phyloP scores from a whole-genome alignment of 768 basidiomycete species.

The Lentinula sp. region DNA sequence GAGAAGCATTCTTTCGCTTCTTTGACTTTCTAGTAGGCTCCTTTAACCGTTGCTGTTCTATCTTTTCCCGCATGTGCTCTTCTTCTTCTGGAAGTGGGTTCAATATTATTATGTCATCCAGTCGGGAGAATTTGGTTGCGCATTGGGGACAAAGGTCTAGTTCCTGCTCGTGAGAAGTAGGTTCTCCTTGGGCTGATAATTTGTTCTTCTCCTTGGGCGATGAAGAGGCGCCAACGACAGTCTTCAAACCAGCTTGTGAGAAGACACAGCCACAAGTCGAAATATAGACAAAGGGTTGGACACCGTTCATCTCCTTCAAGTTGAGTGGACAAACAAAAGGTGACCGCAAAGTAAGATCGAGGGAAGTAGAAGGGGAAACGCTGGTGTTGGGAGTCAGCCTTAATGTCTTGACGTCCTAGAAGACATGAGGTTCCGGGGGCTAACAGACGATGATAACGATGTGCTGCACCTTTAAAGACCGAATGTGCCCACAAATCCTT shows the following conservation, averaged over 20 bases:
- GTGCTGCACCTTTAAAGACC: conserved; percentile 74
- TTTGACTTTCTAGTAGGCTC: conserved; percentile 57
- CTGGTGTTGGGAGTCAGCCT: conserved; percentile 73
- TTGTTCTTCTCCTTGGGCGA: conserved; percentile 22
- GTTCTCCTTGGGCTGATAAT: conserved; percentile 22
- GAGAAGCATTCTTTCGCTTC: conserved; percentile 48
- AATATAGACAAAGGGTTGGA: conserved; percentile 83
- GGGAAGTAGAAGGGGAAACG: conserved; percentile 32
- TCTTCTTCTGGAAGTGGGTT: conserved; percentile 72
- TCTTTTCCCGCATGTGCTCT: conserved; percentile 43
- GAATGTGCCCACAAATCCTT: conserved; percentile 87
- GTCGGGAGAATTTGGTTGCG: conserved; percentile 56
- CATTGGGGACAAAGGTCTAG: conserved; percentile 76
- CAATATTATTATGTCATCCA: conserved; percentile 50
- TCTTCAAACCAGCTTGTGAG: conserved; percentile 76
- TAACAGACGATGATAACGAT: not conserved
- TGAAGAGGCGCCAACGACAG: conserved; percentile 39
- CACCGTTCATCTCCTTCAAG: conserved; percentile 92
- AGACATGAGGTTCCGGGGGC: not conserved
- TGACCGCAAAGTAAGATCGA: conserved; percentile 41
- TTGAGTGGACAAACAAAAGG: conserved; percentile 90
- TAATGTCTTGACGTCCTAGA: conserved; percentile 80
- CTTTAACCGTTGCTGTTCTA: conserved; percentile 52
- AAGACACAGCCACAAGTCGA: conserved; percentile 87
- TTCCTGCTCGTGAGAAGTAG: conserved; percentile 17